These are phyloP conservation scores for Petunia hybrid DNA, from an alignment of 305 asterid genomes.

Conservation along the genomic window DNA sequence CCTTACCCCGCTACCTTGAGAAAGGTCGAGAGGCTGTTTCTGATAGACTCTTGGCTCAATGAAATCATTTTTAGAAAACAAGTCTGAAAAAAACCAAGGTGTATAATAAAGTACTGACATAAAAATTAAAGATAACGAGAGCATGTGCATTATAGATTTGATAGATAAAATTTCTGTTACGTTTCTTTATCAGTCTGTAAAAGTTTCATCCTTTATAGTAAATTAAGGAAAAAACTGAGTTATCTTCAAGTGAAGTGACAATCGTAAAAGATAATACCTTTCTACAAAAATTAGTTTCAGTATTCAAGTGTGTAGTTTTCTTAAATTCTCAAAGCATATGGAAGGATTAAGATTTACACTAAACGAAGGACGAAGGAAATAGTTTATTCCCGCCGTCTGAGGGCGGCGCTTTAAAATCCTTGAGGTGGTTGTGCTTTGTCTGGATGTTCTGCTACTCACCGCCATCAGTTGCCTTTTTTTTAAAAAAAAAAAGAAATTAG, in stretches of 20 bases:
- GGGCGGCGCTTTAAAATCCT: not conserved
- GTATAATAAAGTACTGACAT: no score
- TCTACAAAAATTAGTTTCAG: not conserved
- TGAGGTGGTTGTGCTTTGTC: conserved; percentile 21
- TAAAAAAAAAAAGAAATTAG: not conserved
- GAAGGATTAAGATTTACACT: not conserved
- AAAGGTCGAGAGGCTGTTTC: no score
- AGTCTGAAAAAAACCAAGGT: no score
- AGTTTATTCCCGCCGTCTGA: not conserved
- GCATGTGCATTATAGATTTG: not conserved
- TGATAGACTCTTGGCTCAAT: no score
- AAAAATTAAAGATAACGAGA: no score
- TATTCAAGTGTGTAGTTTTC: not conserved
- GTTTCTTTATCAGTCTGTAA: not conserved
- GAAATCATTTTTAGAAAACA: no score
- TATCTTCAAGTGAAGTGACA: not conserved
- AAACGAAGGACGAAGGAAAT: not conserved
- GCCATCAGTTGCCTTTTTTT: not conserved
- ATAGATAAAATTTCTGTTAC: not conserved
- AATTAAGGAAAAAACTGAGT: not conserved
- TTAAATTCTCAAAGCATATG: not conserved
- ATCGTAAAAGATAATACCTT: not conserved
- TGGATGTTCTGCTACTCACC: not conserved
- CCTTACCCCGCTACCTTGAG: no score
- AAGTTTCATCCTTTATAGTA: not conserved